phyloP scores from a whole-genome alignment of 768 basidiomycete species.

The Termitomyces sp. region DNA sequence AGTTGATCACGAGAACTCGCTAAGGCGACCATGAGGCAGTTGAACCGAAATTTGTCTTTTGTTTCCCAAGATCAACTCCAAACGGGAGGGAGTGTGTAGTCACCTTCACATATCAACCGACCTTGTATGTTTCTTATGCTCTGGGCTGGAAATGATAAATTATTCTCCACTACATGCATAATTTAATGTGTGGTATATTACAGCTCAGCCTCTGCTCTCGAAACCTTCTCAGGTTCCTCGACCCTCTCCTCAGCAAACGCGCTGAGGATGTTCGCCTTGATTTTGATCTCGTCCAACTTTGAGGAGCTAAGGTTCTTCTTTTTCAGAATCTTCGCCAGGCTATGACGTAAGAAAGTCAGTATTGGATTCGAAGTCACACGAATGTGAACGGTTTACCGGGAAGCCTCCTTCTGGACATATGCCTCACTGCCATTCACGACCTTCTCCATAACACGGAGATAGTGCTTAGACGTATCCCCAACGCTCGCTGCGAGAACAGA shows the following conservation, averaged over 20 bases:
- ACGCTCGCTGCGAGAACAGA: slow-evolving; percentile 40
- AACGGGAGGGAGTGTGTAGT: not conserved
- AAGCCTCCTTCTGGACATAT: slow-evolving; percentile 83
- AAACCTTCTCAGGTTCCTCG: slow-evolving; percentile 28
- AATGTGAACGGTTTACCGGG: slow-evolving; percentile 47
- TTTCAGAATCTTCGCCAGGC: slow-evolving; percentile 68
- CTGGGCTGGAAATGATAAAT: not conserved
- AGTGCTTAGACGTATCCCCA: slow-evolving; percentile 61
- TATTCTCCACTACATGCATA: not conserved
- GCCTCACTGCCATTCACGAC: slow-evolving; percentile 59
- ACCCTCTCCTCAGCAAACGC: slow-evolving; percentile 47
- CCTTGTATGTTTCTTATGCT: not conserved
- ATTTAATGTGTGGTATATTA: slow-evolving; percentile 18
- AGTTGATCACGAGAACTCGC: slow-evolving; percentile 24
- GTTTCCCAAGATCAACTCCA: not conserved
- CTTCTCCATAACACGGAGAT: slow-evolving; percentile 89
- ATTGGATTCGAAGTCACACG: slow-evolving; percentile 7
- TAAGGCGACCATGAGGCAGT: slow-evolving; percentile 24
- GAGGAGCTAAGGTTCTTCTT: slow-evolving; percentile 70
- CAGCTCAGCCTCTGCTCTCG: slow-evolving; percentile 37
- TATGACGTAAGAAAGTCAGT: slow-evolving; percentile 23
- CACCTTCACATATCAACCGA: not conserved
- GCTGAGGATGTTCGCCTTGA: slow-evolving; percentile 81
- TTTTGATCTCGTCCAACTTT: slow-evolving; percentile 91
- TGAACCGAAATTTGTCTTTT: not conserved